Evolutionary conservation across 225 moss, liverwort and hornwort species (phyloP).

Genomic region (Takakia lepidozioides): DNA sequence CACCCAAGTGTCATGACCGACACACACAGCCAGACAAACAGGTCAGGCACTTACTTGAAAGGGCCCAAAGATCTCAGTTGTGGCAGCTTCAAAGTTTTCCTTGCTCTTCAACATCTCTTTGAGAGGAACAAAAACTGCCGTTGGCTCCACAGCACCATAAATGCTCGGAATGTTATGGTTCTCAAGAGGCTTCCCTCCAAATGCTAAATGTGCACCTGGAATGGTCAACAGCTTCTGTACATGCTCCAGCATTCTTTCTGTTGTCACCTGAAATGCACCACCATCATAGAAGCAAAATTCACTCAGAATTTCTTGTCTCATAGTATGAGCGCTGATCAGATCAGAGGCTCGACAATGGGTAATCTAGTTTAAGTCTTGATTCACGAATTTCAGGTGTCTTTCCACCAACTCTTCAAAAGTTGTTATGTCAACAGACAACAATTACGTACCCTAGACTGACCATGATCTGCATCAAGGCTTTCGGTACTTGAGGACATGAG

Average conservation of each 20-base stretch:
- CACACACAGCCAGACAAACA: background rate
- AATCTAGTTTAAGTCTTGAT: no score
- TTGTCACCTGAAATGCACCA: slow-evolving; percentile 83
- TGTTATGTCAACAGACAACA: no score
- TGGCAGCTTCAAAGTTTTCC: slow-evolving; percentile 74
- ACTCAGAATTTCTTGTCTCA: no score
- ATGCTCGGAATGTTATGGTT: slow-evolving; percentile 82
- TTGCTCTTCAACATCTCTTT: slow-evolving; percentile 69
- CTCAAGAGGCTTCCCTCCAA: slow-evolving; percentile 80
- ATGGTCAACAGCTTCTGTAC: slow-evolving; percentile 66
- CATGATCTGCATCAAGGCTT: no score
- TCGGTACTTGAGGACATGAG: no score
- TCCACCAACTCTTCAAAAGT: no score
- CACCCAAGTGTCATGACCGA: no score
- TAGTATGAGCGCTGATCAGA: no score
- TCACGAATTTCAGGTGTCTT: no score
- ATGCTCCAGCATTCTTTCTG: slow-evolving; percentile 78
- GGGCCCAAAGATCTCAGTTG: slow-evolving; percentile 94
- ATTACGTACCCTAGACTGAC: no score
- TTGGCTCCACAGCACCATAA: slow-evolving; percentile 94
- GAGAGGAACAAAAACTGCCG: slow-evolving; percentile 84
- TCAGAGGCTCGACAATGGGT: no score
- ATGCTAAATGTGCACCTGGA: slow-evolving; percentile 67
- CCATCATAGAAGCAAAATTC: no score
- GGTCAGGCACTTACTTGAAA: slow-evolving; percentile 61